Base-by-base conservation (phyloP, 164 flowering plant species). In the Brasenia schreberi region DNA sequence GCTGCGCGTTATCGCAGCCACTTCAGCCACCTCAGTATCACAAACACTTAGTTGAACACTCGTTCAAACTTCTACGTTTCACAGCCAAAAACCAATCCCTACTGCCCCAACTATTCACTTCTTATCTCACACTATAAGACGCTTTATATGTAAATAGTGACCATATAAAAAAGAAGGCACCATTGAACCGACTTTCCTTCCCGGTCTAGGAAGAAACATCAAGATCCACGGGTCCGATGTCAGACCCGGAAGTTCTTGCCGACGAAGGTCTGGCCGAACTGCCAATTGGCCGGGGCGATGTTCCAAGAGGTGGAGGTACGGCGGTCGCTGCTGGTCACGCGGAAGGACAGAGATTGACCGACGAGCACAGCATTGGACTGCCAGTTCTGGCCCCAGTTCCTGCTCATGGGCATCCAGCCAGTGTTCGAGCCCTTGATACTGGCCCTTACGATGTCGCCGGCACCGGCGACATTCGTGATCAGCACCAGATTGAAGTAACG, bases 371-470 rank as follows among this genome's bases (percentile, higher is more conserved):
- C 43, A n/a, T 84, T 80, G 4, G 89, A 75, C 62, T 87, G 87
- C 92, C 92, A 87, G 70, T 87, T 87, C 68, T 87, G 92, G 65
- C 92, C 92, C 92, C 92, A 87, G 68, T 87, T 87, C 0, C 85
- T 69, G 73, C 82, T 83, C 89, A 87, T 39, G 65, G 74, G 67
- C 81, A 86, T 81, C 94, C 94, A 87, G 12, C 77, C 86, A 0
- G 88, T 84, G 49, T 61, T 77, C 0, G 83, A 65, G 0, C 94
- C 90, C 61, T 85, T 87, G 42, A 87, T 78, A 69, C 84, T 78
- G 3, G 66, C 88, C 65, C 59, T 70, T 58, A 71, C 77, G 6
- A 87, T 78, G 56, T 87, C 83, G 6, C 94, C 94, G 17, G 90
- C 94, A 12, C 94, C 94, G 6, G 89, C 94, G 0, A 87, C 94